These are phyloP conservation scores for Oxyria digyna DNA, from an alignment of 148 eudicot genomes.

Conservation along the genomic window DNA sequence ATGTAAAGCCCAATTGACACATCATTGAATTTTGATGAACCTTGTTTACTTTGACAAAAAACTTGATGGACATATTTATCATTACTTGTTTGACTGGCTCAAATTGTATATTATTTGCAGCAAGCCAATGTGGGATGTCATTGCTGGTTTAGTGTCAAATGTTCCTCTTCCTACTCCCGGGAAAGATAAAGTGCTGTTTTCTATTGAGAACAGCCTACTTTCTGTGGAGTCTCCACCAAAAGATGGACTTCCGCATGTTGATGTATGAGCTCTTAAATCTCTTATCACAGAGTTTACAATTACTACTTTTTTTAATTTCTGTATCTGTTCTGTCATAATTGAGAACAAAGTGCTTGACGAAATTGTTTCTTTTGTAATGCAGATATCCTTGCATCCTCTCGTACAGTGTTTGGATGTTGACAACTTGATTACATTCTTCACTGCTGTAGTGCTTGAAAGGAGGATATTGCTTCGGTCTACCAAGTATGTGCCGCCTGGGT, in stretches of 20 bases:
- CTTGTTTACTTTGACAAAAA: not conserved
- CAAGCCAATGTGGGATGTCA: conserved; percentile 95
- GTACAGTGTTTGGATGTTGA: conserved; percentile 96
- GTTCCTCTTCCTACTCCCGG: conserved; percentile 94
- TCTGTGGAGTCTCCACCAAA: conserved; percentile 83
- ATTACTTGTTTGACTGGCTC: conserved; percentile 10
- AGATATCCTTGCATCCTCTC: conserved; percentile 92
- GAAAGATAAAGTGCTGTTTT: conserved; percentile 75
- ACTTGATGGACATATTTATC: not conserved
- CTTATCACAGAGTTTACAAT: conserved; percentile 4
- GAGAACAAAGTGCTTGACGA: not conserved
- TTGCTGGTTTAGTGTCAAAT: conserved; percentile 54
- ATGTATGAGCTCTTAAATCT: conserved; percentile 35
- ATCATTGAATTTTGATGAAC: not conserved
- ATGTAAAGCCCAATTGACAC: not conserved
- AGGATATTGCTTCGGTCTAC: conserved; percentile 78
- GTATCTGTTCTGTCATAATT: not conserved
- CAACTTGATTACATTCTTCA: conserved; percentile 77
- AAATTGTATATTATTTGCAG: conserved; percentile 36
- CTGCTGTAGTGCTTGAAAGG: conserved; percentile 90
- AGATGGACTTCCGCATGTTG: conserved; percentile 95
- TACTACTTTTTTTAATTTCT: not conserved
- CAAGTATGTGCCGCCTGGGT: conserved; percentile 37
- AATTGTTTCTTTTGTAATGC: conserved; percentile 18
- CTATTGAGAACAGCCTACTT: conserved; percentile 81